Evolutionary conservation across 371 early-diverging fungal genomes (phyloP).

Genomic region (Mortierella sp.): DNA sequence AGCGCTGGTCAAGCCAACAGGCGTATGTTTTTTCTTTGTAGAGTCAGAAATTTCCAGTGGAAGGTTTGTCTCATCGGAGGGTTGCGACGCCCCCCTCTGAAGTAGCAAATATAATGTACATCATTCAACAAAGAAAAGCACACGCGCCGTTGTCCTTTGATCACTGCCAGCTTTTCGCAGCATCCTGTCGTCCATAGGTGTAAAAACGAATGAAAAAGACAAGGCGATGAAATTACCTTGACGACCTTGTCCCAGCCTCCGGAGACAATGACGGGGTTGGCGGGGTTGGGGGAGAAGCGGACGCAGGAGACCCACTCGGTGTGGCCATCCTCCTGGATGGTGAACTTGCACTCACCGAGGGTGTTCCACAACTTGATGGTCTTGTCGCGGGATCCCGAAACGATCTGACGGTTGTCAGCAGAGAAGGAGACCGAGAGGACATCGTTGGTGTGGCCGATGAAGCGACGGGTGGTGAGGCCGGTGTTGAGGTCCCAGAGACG

Average conservation of each 20-base stretch:
- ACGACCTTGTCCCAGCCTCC: conserved; percentile 99
- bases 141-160: not conserved
- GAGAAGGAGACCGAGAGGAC: conserved; percentile 99
- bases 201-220: not conserved
- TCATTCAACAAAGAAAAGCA: conserved; percentile 29
- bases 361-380: conserved; percentile 99
- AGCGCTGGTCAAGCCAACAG: not conserved
- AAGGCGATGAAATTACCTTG: conserved; percentile 77
- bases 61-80: conserved; percentile 70
- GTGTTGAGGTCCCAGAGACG: conserved; percentile 98
- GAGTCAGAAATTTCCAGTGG: conserved; percentile 59
- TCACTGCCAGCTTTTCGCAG: not conserved
- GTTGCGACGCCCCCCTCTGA: conserved; percentile 65
- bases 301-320: conserved; percentile 98
- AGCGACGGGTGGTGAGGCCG: conserved; percentile 94
- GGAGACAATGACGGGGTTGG: conserved; percentile 97
- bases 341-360: conserved; percentile 98
- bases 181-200: not conserved
- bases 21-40: conserved; percentile 7
- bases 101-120: conserved; percentile 72
- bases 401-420: conserved; percentile 99
- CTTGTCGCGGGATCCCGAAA: conserved; percentile 98
- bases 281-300: conserved; percentile 98
- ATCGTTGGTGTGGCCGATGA: conserved; percentile 98
- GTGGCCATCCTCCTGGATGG: conserved; percentile 95